phyloP scores from a whole-genome alignment of 2,329 filamentous ascomycete species.

The Ceratocystis smalleyi region DNA sequence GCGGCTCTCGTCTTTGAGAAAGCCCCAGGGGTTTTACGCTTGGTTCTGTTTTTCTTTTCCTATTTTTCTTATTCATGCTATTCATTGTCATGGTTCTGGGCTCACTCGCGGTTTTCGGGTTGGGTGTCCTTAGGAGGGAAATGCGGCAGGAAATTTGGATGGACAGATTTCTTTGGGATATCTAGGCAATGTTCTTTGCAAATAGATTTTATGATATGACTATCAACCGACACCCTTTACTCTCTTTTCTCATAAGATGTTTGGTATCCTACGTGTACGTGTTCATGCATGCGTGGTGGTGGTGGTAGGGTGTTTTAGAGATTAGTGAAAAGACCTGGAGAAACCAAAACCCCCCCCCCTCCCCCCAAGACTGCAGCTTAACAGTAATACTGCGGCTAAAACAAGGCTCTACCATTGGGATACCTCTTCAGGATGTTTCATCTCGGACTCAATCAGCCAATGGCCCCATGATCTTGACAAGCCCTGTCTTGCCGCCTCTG shows the following conservation, averaged over 20 bases:
- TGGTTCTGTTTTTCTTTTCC: background rate
- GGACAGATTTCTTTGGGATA: background rate
- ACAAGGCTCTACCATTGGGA: background rate
- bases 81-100: background rate
- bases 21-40: background rate
- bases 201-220: slow-evolving; percentile 10
- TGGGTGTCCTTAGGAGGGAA: background rate
- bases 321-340: background rate
- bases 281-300: background rate
- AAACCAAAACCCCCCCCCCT: too few relatives aligned
- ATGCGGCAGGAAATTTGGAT: background rate
- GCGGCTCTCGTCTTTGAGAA: background rate
- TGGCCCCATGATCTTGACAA: too few relatives aligned
- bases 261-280: background rate
- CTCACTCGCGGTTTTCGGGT: background rate
- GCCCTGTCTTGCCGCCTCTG: too few relatives aligned
- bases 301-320: background rate
- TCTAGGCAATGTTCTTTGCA: slow-evolving; percentile 7
- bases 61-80: background rate
- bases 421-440: background rate
- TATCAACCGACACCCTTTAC: slow-evolving; percentile 1
- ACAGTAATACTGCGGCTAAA: too few relatives aligned
- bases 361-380: too few relatives aligned
- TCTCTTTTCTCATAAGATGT: background rate
- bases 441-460: background rate